Evolutionary conservation across 2,329 filamentous ascomycete genomes (phyloP).

Genomic region (Trichoderma sp.): DNA sequence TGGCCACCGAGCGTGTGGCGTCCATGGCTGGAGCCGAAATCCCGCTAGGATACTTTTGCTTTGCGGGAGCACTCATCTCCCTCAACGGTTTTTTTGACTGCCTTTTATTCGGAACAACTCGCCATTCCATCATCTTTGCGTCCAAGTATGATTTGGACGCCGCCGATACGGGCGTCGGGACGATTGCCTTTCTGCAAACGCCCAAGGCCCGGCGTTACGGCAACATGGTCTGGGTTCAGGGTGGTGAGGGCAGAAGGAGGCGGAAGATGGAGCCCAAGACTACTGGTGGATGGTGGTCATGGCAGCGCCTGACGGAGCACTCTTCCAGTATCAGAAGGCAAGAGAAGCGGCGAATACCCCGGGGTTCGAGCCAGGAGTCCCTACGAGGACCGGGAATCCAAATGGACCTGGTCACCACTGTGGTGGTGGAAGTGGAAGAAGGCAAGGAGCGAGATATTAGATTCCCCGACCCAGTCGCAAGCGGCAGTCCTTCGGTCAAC

Average conservation of each 20-base stretch:
- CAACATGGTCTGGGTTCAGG: slow-evolving; percentile 45
- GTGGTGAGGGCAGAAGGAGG: slow-evolving; percentile 28
- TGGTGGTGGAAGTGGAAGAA: slow-evolving; percentile 44
- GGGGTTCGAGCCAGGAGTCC: slow-evolving; percentile 38
- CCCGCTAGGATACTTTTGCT: slow-evolving; percentile 57
- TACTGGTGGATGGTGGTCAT: slow-evolving; percentile 36
- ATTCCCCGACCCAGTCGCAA: slow-evolving; percentile 32
- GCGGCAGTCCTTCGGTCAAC: slow-evolving; percentile 33
- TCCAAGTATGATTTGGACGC: slow-evolving; percentile 40
- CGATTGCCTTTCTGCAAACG: slow-evolving; percentile 53
- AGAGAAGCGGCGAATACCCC: slow-evolving; percentile 24
- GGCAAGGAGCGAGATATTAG: slow-evolving; percentile 32
- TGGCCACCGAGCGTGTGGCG: slow-evolving; percentile 65
- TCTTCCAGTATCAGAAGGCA: slow-evolving; percentile 19
- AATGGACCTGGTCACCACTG: slow-evolving; percentile 47
- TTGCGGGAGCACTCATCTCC: slow-evolving; percentile 60
- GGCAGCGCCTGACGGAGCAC: slow-evolving; percentile 27
- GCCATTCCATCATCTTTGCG: slow-evolving; percentile 55
- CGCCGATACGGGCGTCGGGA: slow-evolving; percentile 52
- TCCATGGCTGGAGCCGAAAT: slow-evolving; percentile 58
- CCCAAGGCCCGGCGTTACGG: slow-evolving; percentile 42
- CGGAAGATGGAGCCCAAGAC: slow-evolving; percentile 18
- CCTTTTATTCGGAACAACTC: slow-evolving; percentile 54
- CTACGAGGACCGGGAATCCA: slow-evolving; percentile 45
- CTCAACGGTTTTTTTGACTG: slow-evolving; percentile 59